These are phyloP conservation scores for Suhomyces sp. DNA, from an alignment of 805 yeast genomes.

Conservation along the genomic window DNA sequence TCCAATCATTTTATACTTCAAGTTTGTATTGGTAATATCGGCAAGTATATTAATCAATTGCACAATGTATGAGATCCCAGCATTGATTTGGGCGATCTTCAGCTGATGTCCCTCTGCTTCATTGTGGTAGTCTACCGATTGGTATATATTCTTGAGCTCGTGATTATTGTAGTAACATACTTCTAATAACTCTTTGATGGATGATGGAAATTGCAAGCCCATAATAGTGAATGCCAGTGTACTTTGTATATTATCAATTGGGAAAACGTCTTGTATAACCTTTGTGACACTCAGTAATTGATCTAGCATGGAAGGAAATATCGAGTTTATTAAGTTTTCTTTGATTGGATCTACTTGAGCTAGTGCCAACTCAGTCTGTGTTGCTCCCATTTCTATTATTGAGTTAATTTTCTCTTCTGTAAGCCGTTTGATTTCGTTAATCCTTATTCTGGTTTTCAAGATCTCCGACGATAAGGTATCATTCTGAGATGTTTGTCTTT, in stretches of 20 bases:
- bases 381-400: constrained; percentile 14
- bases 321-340: constrained; percentile 20
- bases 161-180: constrained; percentile 26
- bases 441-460: constrained; percentile 18
- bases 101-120: constrained; percentile 11
- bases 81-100: constrained; percentile 29
- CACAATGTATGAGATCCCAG: constrained; percentile 31
- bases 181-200: constrained; percentile 28
- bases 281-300: constrained; percentile 13
- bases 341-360: constrained; percentile 29
- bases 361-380: constrained; percentile 24
- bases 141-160: too few relatives aligned
- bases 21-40: constrained; percentile 20
- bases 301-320: constrained; percentile 23
- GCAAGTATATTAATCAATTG: constrained; percentile 28
- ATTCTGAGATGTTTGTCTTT: constrained; percentile 21
- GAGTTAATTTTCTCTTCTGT: constrained; percentile 17
- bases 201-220: constrained; percentile 37
- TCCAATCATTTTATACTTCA: constrained; percentile 29
- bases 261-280: constrained; percentile 23
- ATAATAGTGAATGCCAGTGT: constrained; percentile 28
- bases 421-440: constrained; percentile 17
- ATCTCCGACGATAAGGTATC: constrained; percentile 25
- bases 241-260: constrained; percentile 24
- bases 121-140: too few relatives aligned